Evolutionary conservation across 495 filamentous ascomycete species (phyloP).

Genomic region (Penicillium salamii): DNA sequence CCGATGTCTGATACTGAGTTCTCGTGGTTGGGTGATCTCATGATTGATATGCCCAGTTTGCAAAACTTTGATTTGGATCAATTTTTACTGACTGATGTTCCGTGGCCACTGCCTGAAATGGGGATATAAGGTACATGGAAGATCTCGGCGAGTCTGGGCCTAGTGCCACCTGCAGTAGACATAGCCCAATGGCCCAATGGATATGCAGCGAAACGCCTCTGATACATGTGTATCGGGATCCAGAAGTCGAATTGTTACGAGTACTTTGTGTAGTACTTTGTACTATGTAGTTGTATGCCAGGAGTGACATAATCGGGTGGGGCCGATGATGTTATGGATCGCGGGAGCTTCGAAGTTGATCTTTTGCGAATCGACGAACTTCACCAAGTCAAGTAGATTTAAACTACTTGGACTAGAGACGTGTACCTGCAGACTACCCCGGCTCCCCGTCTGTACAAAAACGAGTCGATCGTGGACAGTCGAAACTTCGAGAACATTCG

Average conservation of each 20-base stretch:
- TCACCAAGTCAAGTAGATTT: too few relatives aligned
- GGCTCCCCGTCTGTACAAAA: not conserved
- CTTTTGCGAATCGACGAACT: too few relatives aligned
- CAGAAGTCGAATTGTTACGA: too few relatives aligned
- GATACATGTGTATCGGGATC: too few relatives aligned
- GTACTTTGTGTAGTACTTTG: too few relatives aligned
- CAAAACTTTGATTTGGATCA: conserved; percentile 45
- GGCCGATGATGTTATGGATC: conserved; percentile 3
- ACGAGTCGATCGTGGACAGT: not conserved
- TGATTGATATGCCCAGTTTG: conserved; percentile 45
- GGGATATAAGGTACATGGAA: conserved; percentile 20
- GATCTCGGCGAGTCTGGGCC: not conserved
- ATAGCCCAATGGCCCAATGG: too few relatives aligned
- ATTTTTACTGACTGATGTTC: conserved; percentile 32
- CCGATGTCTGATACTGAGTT: conserved; percentile 27
- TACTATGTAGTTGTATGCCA: too few relatives aligned
- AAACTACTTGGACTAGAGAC: not conserved
- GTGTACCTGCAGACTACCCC: not conserved
- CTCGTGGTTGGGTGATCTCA: conserved; percentile 44
- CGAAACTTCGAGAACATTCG: conserved; percentile 43
- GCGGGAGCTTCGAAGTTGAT: not conserved
- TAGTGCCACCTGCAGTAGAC: too few relatives aligned
- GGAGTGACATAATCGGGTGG: not conserved
- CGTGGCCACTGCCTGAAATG: conserved; percentile 31
- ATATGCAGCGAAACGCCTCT: too few relatives aligned